Conservation (phyloP, 805 yeast genomes). For the Wickerhamomyces subpelliculosus region DNA sequence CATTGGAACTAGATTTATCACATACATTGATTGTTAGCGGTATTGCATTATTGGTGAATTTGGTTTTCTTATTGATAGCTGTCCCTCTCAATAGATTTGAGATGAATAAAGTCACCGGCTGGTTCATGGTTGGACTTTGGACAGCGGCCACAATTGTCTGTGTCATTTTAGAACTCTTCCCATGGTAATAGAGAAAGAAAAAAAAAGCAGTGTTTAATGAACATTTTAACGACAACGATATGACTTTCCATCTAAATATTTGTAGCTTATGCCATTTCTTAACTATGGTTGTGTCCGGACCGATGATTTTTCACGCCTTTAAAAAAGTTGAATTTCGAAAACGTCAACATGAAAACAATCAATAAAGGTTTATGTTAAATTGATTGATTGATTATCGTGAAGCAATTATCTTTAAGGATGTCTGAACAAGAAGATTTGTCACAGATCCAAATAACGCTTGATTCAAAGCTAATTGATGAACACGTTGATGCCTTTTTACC, state of each 20-base stretch:
- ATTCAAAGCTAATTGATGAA: conserved; percentile 18
- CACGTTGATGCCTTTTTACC: conserved; percentile 18
- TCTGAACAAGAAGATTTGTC: conserved; percentile 10
- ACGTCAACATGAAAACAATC: too few relatives aligned
- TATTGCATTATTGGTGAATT: conserved; percentile 31
- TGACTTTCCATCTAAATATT: too few relatives aligned
- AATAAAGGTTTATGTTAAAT: too few relatives aligned
- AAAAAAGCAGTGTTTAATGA: too few relatives aligned
- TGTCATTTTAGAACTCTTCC: conserved; percentile 13
- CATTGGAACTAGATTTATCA: conserved; percentile 31
- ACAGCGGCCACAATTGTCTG: conserved; percentile 16
- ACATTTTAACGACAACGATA: too few relatives aligned
- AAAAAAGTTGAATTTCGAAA: too few relatives aligned
- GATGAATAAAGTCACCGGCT: conserved; percentile 36
- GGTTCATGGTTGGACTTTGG: conserved; percentile 20
- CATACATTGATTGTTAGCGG: conserved; percentile 31
- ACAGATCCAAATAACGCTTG: conserved; percentile 13
- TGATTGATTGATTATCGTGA: too few relatives aligned
- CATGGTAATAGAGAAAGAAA: too few relatives aligned
- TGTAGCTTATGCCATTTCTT: too few relatives aligned
- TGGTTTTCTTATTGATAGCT: conserved; percentile 29
- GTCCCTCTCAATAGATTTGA: conserved; percentile 43
- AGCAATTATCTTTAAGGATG: too few relatives aligned
- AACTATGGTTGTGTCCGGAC: too few relatives aligned
- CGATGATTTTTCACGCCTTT: too few relatives aligned